Percentiles rank a stretch among this genome's conserved stretches.
Conservation (phyloP, 495 filamentous ascomycete genomes). For the Penicillium cinerascens region DNA sequence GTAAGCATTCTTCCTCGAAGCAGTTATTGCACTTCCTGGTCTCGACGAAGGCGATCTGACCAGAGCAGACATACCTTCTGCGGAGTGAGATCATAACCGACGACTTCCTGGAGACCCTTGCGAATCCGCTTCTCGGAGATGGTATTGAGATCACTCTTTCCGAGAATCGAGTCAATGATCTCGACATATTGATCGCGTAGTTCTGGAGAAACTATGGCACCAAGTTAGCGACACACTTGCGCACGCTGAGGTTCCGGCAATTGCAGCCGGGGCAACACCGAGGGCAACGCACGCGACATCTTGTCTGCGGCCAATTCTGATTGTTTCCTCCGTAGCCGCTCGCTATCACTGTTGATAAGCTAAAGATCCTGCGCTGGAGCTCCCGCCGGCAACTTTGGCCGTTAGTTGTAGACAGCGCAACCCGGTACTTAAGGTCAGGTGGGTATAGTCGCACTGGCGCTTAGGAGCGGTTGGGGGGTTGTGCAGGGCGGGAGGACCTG, state of each 20-base stretch:
- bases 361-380: background rate
- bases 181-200: slow-evolving; percentile 65
- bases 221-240: slow-evolving; percentile 11
- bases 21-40: background rate
- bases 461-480: slow-evolving; percentile 38
- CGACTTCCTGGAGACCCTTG: slow-evolving; percentile 70
- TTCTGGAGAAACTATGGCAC: slow-evolving; percentile 60
- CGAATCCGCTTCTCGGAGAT: slow-evolving; percentile 92
- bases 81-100: slow-evolving; percentile 76
- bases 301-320: slow-evolving; percentile 13
- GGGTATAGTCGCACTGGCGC: slow-evolving; percentile 41
- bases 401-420: slow-evolving; percentile 8
- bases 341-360: background rate
- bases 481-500: slow-evolving; percentile 2
- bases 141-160: slow-evolving; percentile 76
- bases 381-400: background rate
- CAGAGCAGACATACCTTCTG: slow-evolving; percentile 65
- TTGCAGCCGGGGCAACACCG: slow-evolving; percentile 18
- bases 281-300: slow-evolving; percentile 45
- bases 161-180: slow-evolving; percentile 90
- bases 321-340: background rate
- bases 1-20: background rate
- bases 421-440: slow-evolving; percentile 22
- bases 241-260: slow-evolving; percentile 9
- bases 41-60: background rate